Evolutionary conservation across 352 stramenopile species (phyloP).

Genomic region (Globisporangium irregulare): DNA sequence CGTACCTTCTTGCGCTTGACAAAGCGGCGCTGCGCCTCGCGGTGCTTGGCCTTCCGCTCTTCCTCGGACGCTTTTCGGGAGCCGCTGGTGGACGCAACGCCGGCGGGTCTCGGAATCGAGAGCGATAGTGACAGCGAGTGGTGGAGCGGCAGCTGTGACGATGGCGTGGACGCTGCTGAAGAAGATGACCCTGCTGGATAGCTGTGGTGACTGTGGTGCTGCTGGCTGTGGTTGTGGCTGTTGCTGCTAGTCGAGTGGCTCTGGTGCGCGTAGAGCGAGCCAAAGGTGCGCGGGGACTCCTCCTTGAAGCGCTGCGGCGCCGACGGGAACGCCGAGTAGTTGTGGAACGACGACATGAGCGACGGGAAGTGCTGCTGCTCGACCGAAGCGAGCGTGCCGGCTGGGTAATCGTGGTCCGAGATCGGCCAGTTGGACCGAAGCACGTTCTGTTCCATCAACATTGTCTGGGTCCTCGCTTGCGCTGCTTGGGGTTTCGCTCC

Average conservation of each 20-base stretch:
- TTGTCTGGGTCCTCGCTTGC: background rate
- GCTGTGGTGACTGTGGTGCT: background rate
- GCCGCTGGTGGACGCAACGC: background rate
- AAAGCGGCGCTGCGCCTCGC: constrained; percentile 47
- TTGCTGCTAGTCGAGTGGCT: constrained; percentile 1
- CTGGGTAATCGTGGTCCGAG: constrained; percentile 16
- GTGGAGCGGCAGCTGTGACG: constrained; percentile 12
- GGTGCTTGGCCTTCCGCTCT: constrained; percentile 50
- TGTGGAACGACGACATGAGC: constrained; percentile 17
- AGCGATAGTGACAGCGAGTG: constrained; percentile 19
- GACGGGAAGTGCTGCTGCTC: constrained; percentile 23
- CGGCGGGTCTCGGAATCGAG: constrained; percentile 12
- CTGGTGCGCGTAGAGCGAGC: constrained; percentile 15
- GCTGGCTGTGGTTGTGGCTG: background rate
- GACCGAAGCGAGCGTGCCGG: constrained; percentile 11
- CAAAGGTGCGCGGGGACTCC: constrained; percentile 17
- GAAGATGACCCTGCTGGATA: background rate
- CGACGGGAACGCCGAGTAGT: constrained; percentile 17
- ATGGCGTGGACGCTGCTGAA: background rate
- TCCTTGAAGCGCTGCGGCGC: constrained; percentile 18
- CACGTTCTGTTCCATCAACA: constrained; percentile 24
- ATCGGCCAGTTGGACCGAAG: constrained; percentile 20
- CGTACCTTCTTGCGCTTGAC: constrained; percentile 53
- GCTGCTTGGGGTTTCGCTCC: background rate
- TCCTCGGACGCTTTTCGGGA: constrained; percentile 35